Base-by-base conservation (phyloP, 345 rosid species). In the Streptanthus diversifolius region DNA sequence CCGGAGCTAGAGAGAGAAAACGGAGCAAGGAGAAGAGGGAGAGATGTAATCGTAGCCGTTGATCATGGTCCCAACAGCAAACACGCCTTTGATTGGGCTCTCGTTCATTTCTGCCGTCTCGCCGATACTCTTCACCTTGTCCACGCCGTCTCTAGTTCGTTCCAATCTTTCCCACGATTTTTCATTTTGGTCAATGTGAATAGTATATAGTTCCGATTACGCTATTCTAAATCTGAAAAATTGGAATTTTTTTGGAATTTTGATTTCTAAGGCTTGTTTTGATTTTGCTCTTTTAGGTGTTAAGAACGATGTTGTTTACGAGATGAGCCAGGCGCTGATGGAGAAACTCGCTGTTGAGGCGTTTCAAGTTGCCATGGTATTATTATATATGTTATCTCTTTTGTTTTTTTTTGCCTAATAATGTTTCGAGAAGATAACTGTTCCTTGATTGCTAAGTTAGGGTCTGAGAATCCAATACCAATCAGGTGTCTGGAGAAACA, bases 91-190 rank as follows among this genome's bases (percentile, higher is more conserved):
- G 80, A 76, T 47, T 76, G 80, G 80, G 80, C 80, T 70, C 61
- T 92, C 52, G 77, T 84, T 57, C 98, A 92, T 71, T 76, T 92
- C 77, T 87, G 93, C 78, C 82, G 95, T 35, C 83, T 85, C 36
- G 91, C 98, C 15, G 96, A 92, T 80, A 92, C 96, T 59, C 57
- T 92, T 43, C 95, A 90, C 66, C 93, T 92, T 56, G 85, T 90
- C 29, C 96, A 88, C 55, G 96, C 93, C 27, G 90, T 92, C 78
- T 85, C 95, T 54, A 84, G 95, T 92, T 70, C 8, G 71, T 60
- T 29, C 19, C n/a, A n/a, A n/a, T n/a, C 35, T 8, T 7, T 9
- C 0, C 2, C 0, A 8, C 37, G 27, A 1, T 10, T 3, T 48
- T 22, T 10, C 10, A 10, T 32, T 36, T 49, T 3, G 1, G 39